phyloP scores from a whole-genome alignment of 768 basidiomycete species.

The Galerina sulciceps region DNA sequence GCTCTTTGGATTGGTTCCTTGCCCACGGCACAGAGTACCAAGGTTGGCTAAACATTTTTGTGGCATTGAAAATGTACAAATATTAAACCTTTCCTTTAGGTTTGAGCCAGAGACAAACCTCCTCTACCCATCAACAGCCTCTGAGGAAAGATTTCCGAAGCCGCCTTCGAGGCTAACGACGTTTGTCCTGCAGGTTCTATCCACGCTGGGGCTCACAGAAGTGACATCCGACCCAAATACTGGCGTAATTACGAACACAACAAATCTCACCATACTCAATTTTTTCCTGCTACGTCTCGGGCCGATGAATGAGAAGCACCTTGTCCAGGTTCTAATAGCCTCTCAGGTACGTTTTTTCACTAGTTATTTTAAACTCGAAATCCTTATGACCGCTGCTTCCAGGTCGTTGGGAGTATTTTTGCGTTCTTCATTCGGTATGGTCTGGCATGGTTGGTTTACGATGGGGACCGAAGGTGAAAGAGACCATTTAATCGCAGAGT shows the following conservation, averaged over 20 bases:
- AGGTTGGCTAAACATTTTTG: conserved; percentile 51
- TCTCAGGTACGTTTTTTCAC: conserved; percentile 62
- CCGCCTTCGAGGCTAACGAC: conserved; percentile 60
- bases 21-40: conserved; percentile 93
- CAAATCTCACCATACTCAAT: conserved; percentile 93
- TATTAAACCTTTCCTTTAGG: conserved; percentile 42
- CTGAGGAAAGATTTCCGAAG: conserved; percentile 47
- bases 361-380: conserved; percentile 12
- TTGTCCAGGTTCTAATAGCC: conserved; percentile 74
- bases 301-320: conserved; percentile 81
- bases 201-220: conserved; percentile 66
- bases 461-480: conserved; percentile 75
- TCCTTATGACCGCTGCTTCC: conserved; percentile 2
- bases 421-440: conserved; percentile 93
- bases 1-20: conserved; percentile 90
- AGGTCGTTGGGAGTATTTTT: conserved; percentile 76
- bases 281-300: conserved; percentile 80
- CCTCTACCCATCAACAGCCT: conserved; percentile 75
- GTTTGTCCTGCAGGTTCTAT: conserved; percentile 61
- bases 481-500: neutral
- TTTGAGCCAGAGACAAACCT: conserved; percentile 76
- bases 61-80: neutral
- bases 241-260: conserved; percentile 67
- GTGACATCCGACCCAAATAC: conserved; percentile 59
- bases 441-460: conserved; percentile 86